Conservation (phyloP, 148 eudicot species). For the Rhododendron ovatum region DNA sequence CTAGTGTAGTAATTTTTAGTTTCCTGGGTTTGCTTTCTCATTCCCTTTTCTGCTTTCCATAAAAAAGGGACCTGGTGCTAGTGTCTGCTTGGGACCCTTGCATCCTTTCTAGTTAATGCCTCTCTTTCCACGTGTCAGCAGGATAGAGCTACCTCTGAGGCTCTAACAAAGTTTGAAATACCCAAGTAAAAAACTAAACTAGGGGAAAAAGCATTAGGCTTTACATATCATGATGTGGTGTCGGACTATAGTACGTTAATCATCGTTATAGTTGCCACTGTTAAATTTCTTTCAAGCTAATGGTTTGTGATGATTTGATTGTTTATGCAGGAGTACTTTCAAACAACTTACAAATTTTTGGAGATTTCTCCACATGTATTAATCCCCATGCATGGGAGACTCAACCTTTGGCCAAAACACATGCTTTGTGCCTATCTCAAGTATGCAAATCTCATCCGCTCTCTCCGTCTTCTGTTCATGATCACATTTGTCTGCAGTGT, state of each 20-base stretch:
- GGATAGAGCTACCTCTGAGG: neutral
- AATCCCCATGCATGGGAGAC: constrained; percentile 94
- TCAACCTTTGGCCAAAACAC: constrained; percentile 87
- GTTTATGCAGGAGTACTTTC: constrained; percentile 71
- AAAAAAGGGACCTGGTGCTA: neutral
- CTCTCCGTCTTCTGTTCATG: neutral
- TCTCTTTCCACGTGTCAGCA: neutral
- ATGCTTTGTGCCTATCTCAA: constrained; percentile 90
- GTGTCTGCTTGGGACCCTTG: neutral
- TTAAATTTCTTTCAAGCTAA: neutral
- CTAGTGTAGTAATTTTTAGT: neutral
- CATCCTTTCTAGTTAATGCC: neutral
- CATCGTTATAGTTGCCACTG: neutral
- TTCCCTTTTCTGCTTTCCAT: neutral
- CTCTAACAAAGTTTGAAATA: neutral
- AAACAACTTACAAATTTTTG: constrained; percentile 74
- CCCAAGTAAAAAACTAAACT: neutral
- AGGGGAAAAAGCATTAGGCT: neutral
- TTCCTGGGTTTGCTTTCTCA: neutral
- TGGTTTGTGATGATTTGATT: constrained; percentile 12
- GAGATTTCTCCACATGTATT: constrained; percentile 72
- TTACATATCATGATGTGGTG: neutral
- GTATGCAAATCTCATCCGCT: constrained; percentile 32
- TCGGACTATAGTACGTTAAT: neutral
- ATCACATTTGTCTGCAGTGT: no score